phyloP scores from a whole-genome alignment of 306 rosid species.

The Inga leiocalycina region DNA sequence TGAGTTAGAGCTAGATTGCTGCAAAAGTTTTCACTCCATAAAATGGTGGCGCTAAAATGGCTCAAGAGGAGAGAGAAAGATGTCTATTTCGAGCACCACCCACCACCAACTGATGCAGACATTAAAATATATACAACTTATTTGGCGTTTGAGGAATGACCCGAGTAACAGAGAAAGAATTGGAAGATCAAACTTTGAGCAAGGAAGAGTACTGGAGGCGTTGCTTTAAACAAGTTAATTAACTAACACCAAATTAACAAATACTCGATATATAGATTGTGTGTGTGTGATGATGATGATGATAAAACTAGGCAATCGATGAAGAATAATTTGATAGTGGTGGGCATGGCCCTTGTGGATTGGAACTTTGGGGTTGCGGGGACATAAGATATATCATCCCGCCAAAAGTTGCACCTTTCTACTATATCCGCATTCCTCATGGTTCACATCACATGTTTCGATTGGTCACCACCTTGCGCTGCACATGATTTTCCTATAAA shows the following conservation, averaged over 20 bases:
- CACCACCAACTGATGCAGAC: slow-evolving; percentile 84
- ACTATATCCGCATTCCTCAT: not conserved
- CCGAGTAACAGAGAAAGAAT: slow-evolving; percentile 25
- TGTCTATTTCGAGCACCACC: slow-evolving; percentile 45
- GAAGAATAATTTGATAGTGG: slow-evolving; percentile 30
- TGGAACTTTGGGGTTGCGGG: not conserved
- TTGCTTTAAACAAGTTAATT: slow-evolving; percentile 8
- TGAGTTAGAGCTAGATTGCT: slow-evolving; percentile 78
- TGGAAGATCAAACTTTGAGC: slow-evolving; percentile 42
- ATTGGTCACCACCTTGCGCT: not conserved
- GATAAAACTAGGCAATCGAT: slow-evolving; percentile 29
- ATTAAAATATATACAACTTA: slow-evolving; percentile 32
- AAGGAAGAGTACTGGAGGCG: slow-evolving; percentile 31
- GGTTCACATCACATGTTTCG: not conserved
- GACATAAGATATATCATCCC: not conserved
- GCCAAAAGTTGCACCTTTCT: slow-evolving; percentile 21
- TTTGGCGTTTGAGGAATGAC: slow-evolving; percentile 31
- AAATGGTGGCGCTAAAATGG: slow-evolving; percentile 76
- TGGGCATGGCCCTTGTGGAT: slow-evolving; percentile 30
- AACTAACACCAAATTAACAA: not conserved
- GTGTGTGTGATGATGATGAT: slow-evolving; percentile 8
- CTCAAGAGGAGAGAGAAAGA: slow-evolving; percentile 47
- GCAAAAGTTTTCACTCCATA: slow-evolving; percentile 64
- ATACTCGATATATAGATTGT: not conserved
- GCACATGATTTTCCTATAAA: not conserved